Evolutionary conservation across 495 filamentous ascomycete species (phyloP), one percentile per base, ranked within the genome.

Genomic region (Thermothielavioides terrestris): DNA sequence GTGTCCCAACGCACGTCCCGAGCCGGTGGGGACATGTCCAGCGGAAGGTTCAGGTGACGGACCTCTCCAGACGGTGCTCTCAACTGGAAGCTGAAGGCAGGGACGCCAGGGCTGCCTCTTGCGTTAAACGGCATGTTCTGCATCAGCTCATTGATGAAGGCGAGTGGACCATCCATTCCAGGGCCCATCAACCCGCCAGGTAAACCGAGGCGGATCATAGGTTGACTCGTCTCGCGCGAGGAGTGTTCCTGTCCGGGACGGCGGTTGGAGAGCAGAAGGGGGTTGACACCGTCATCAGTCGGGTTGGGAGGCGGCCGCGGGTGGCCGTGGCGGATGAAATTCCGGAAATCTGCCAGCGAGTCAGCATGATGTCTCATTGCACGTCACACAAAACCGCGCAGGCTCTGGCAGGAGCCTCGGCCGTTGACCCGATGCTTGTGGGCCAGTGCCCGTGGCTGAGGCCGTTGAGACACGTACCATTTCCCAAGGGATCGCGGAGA

Each of bases 211-310:
- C 66, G 60, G 18, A 69, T 63, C 35, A 67, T 46, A n/a, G 58
- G 60, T 20, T 58, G 46, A 15, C 50, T 47, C 34, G 58, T 42
- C 21, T 51, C 58, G 10, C 68, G 73, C 18, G 62, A 59, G 15
- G 65, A 58, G 18, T 53, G 49, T 35, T 76, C 73, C 53, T 66
- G 65, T 26, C 51, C 62, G 14, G 56, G 21, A 21, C 62, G 59
- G 35, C 58, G 61, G 14, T 47, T 47, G 26, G 67, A 68, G 35
- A 74, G 72, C 20, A 89, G 77, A 12, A 95, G 73, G 41, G 89
- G 89, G 59, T 95, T 94, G 4, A 76, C 73, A 15, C 87, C 88
- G 58, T 94, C 88, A 57, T 95, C 88, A 35, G 74, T 75, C 12
- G 51, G 44, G 37, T 55, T 40, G 5, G 58, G 46, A 23, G 63